Evolutionary conservation across 2,329 filamentous ascomycete species (phyloP).

Genomic region (Fusarium protoensiforme): DNA sequence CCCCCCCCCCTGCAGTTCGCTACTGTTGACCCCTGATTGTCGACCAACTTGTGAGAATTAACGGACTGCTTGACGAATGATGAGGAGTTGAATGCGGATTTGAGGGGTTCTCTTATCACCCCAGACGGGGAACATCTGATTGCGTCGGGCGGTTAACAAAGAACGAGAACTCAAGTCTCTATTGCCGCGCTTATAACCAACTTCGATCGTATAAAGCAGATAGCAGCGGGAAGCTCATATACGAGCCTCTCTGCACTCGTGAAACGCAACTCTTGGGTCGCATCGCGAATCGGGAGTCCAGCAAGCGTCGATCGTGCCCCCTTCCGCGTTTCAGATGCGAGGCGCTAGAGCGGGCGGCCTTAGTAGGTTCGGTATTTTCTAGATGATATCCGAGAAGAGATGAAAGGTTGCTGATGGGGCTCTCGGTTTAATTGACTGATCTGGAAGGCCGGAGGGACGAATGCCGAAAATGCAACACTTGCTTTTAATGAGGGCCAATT

Average conservation of each 20-base stretch:
- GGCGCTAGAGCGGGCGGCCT: conserved; percentile 16
- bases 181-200: neutral
- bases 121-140: neutral
- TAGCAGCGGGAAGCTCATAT: neutral
- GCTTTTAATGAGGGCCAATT: neutral
- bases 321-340: conserved; percentile 32
- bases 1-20: neutral
- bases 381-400: neutral
- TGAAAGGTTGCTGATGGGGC: conserved; percentile 12
- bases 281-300: conserved; percentile 1
- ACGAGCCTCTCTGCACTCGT: neutral
- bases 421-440: neutral
- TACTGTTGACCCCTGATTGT: neutral
- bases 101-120: neutral
- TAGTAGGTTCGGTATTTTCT: conserved; percentile 1
- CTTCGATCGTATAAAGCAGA: neutral
- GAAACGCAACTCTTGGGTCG: neutral
- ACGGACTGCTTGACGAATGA: neutral
- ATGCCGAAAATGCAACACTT: neutral
- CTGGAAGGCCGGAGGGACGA: neutral
- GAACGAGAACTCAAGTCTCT: neutral
- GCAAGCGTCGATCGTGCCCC: conserved; percentile 12
- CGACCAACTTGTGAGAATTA: neutral
- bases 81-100: neutral
- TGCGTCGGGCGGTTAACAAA: neutral